phyloP scores from a whole-genome alignment of 2,329 filamentous ascomycete genomes.

The Diatrype stigma region DNA sequence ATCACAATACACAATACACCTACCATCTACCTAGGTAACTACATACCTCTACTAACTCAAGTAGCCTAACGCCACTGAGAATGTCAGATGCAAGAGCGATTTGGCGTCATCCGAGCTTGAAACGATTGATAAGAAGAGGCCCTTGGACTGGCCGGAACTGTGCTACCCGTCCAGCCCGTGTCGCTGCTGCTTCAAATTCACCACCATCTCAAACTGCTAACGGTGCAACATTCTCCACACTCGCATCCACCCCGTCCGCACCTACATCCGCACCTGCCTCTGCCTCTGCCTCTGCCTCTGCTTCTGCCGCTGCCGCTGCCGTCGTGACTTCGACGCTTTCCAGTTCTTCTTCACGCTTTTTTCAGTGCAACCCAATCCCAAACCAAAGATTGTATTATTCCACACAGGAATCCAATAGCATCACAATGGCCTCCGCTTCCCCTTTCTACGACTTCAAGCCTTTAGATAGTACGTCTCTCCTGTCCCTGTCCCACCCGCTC shows the following conservation, averaged over 20 bases:
- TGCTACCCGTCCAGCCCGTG: not conserved
- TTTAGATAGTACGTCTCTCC: slow-evolving; percentile 65
- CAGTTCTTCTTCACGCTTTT: not conserved
- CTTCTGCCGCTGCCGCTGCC: too few species aligned
- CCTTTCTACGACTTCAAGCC: slow-evolving; percentile 82
- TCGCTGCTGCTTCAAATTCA: not conserved
- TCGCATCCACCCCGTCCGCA: not conserved
- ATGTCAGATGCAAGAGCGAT: not conserved
- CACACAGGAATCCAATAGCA: too few species aligned
- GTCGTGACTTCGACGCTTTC: not conserved
- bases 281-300: not conserved
- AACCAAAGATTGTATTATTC: not conserved
- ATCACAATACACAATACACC: too few species aligned
- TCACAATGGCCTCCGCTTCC: slow-evolving; percentile 63
- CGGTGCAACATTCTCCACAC: not conserved
- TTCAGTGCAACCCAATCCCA: not conserved
- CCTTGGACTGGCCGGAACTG: not conserved
- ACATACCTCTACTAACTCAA: too few species aligned
- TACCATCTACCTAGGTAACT: too few species aligned
- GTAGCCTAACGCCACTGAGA: too few species aligned
- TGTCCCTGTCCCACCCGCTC: not conserved
- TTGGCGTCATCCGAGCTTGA: not conserved
- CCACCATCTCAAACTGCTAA: not conserved
- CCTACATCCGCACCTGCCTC: not conserved
- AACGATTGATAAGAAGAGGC: not conserved